These are phyloP conservation scores for Fusarium begoniae DNA, from an alignment of 2,329 filamentous ascomycete species.

Conservation along the genomic window DNA sequence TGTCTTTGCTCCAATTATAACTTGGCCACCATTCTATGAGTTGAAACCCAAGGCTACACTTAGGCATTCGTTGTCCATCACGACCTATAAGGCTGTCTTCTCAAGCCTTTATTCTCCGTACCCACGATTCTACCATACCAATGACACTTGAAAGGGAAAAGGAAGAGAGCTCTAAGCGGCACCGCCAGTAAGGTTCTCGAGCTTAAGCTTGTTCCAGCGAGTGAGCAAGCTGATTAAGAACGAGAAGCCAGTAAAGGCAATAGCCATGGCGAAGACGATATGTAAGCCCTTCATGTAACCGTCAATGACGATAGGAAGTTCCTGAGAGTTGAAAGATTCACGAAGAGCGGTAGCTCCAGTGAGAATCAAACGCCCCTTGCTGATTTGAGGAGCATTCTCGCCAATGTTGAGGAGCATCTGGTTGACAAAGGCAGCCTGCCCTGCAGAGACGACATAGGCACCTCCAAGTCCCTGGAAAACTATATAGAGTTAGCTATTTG, in stretches of 20 bases:
- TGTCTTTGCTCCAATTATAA: neutral
- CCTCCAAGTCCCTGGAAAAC: constrained; percentile 62
- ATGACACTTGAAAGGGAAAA: neutral
- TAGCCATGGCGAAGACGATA: constrained; percentile 67
- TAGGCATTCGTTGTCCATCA: neutral
- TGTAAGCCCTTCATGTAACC: constrained; percentile 73
- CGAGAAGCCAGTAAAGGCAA: constrained; percentile 57
- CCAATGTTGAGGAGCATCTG: constrained; percentile 51
- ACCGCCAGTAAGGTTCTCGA: constrained; percentile 41
- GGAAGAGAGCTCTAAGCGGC: constrained; percentile 38
- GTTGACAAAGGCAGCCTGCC: constrained; percentile 59
- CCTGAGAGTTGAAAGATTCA: constrained; percentile 56
- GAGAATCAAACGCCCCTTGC: constrained; percentile 49
- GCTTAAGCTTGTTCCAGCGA: constrained; percentile 52
- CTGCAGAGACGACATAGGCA: constrained; percentile 59
- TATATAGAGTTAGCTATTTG: constrained; percentile 30
- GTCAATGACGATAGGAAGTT: constrained; percentile 61
- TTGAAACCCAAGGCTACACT: neutral
- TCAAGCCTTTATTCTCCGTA: neutral
- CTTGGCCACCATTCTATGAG: constrained; percentile 22
- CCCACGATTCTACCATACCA: neutral
- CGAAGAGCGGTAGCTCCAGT: constrained; percentile 67
- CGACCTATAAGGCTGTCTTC: neutral
- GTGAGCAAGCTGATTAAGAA: constrained; percentile 48
- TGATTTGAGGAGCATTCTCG: constrained; percentile 49